Conservation (phyloP, 805 yeast species). For the Kodamaea restingae region DNA sequence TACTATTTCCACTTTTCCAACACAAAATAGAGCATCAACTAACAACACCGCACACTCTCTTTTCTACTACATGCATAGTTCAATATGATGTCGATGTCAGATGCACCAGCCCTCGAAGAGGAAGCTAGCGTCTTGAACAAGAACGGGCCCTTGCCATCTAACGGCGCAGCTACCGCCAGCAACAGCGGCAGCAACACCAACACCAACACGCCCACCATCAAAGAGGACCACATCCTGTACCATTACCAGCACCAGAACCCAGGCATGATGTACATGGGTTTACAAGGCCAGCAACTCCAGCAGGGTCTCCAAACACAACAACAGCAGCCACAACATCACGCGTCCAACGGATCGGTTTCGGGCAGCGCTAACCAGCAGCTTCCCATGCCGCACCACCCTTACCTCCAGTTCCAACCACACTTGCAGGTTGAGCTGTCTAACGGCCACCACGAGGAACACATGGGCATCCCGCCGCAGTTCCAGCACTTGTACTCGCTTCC, state of each 20-base stretch:
- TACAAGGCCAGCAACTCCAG: conserved; percentile 10
- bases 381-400: conserved; percentile 10
- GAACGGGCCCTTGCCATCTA: conserved; percentile 5
- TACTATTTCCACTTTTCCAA: conserved; percentile 8
- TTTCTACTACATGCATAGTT: conserved; percentile 3
- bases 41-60: background rate
- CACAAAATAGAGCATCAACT: conserved; percentile 6
- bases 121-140: conserved; percentile 7
- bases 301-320: conserved; percentile 7
- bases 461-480: conserved; percentile 9
- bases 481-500: conserved; percentile 11
- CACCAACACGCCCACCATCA: conserved; percentile 11
- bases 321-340: conserved; percentile 6
- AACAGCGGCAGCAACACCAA: conserved; percentile 11
- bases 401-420: conserved; percentile 11
- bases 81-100: conserved; percentile 11
- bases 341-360: conserved; percentile 3
- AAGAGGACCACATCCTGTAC: conserved; percentile 10
- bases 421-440: conserved; percentile 7
- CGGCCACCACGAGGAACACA: conserved; percentile 8
- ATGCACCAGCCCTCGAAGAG: conserved; percentile 10
- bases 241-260: conserved; percentile 10
- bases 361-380: conserved; percentile 3
- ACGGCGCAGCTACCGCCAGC: conserved; percentile 10
- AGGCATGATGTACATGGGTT: conserved; percentile 9